Base-by-base conservation (phyloP, 495 filamentous ascomycete genomes). In the Penicillium chermesinum region DNA sequence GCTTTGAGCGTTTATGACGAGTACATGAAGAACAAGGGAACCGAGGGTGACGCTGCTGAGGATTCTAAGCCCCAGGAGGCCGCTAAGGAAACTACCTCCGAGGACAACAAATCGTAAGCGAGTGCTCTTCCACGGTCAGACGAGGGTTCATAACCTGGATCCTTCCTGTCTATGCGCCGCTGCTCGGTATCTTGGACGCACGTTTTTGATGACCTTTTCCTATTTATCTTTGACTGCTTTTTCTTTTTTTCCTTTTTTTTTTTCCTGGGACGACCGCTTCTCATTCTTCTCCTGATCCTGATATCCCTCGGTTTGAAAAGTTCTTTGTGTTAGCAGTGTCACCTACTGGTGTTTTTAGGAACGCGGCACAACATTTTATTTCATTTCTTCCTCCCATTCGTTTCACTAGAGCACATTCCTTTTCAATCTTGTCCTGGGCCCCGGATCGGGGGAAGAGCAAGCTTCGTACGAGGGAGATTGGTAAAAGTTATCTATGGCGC, bases 1-100 rank as follows among this genome's bases (percentile, higher is more conserved):
- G 93, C 93, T 48, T 82, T 99, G 62, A 87, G 77, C 51, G 93
- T 99, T 51, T 99, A 96, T 67, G 88, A 99, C 58, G 94, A 97
- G 66, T 99, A 99, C 63, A 83, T 96, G 69, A 96, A 96, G 81
- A 84, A 80, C 66, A 75, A 75, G 69, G 64, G 67, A 56, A 63
- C 58, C 53, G 70, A 70, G 54, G 58, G 63, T 39, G 67, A 69
- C 53, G 42, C 59, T 30, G 41, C 65, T 50, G 61, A 45, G 38
- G 69, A 72, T 49, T 38, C 63, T 47, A 72, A 75, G 64, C 63
- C 69, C 58, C 57, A 73, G 65, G 71, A 75, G 62, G 62, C 61
- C 49, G 61, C 62, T 18, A 66, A 71, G 63, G 70, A 73, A 63
- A 50, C 55, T 51, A 53, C 66, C 27, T 55, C 63, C 25, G 72